Conservation (phyloP, 805 yeast species). For the Ogataea kodamae region DNA sequence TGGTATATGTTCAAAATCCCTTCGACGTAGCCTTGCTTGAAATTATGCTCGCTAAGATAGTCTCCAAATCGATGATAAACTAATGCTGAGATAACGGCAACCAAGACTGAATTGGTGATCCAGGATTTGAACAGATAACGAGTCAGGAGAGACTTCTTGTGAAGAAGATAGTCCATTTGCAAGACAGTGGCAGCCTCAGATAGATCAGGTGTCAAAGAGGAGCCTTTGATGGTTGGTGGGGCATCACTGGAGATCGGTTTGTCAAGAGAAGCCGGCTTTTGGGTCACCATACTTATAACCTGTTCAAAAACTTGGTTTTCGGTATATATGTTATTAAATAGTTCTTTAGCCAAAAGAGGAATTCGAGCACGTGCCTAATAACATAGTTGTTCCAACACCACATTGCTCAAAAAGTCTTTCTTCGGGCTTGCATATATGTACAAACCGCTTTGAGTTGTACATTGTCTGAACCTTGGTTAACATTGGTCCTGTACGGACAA, state of each 20-base stretch:
- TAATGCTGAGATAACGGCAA: constrained; percentile 22
- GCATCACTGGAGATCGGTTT: constrained; percentile 51
- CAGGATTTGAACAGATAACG: constrained; percentile 46
- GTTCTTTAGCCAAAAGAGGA: constrained; percentile 15
- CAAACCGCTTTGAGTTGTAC: too few species aligned
- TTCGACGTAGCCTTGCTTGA: constrained; percentile 11
- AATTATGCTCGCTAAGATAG: constrained; percentile 25
- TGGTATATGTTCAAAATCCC: constrained; percentile 18
- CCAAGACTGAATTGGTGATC: constrained; percentile 31
- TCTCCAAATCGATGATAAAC: constrained; percentile 19
- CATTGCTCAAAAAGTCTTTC: too few species aligned
- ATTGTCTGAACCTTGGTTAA: too few species aligned
- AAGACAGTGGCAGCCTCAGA: constrained; percentile 59
- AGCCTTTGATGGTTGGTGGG: constrained; percentile 49
- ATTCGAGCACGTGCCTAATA: constrained; percentile 21
- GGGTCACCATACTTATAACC: constrained; percentile 24
- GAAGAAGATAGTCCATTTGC: constrained; percentile 57
- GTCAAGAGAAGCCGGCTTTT: constrained; percentile 49
- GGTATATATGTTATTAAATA: constrained; percentile 1
- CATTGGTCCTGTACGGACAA: not conserved
- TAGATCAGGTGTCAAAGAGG: constrained; percentile 51
- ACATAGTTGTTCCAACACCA: too few species aligned
- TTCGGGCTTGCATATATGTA: too few species aligned
- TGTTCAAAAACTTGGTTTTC: not conserved
- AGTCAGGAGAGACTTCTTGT: constrained; percentile 45